Conservation (phyloP, 768 basidiomycete species). For the Agrocybe chaxingu region DNA sequence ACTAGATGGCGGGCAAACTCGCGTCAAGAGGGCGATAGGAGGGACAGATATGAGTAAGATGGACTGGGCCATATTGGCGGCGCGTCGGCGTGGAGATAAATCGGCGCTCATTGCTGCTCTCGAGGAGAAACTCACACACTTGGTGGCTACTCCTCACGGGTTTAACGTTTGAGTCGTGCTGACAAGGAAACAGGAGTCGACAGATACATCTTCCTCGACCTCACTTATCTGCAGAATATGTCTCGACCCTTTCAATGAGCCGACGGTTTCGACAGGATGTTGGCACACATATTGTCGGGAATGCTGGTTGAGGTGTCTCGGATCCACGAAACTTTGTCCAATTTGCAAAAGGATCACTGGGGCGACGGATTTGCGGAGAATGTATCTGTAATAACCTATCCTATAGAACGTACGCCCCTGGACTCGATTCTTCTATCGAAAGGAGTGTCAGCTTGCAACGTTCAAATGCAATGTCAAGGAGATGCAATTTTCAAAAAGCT, state of each 20-base stretch:
- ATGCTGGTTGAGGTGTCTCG: constrained; percentile 84
- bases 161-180: neutral
- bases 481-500: constrained; percentile 30
- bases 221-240: constrained; percentile 70
- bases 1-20: constrained; percentile 18
- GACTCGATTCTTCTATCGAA: constrained; percentile 1
- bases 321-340: constrained; percentile 78
- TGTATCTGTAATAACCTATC: constrained; percentile 55
- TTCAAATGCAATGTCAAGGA: constrained; percentile 5
- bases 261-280: constrained; percentile 79
- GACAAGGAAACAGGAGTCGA: constrained; percentile 37
- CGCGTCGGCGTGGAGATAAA: constrained; percentile 46
- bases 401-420: neutral
- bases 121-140: constrained; percentile 56
- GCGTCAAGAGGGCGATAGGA: constrained; percentile 37
- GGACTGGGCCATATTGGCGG: constrained; percentile 46
- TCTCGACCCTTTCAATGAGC: constrained; percentile 72
- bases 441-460: neutral
- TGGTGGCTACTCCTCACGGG: constrained; percentile 39
- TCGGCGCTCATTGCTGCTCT: constrained; percentile 49
- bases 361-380: constrained; percentile 68
- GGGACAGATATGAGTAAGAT: constrained; percentile 41
- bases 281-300: constrained; percentile 85
- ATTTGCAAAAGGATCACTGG: constrained; percentile 86
- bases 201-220: constrained; percentile 36